Percentiles rank a stretch among this genome's conserved stretches.
Evolutionary conservation across 805 yeast species (phyloP).

Genomic region (Candida hungchunana): DNA sequence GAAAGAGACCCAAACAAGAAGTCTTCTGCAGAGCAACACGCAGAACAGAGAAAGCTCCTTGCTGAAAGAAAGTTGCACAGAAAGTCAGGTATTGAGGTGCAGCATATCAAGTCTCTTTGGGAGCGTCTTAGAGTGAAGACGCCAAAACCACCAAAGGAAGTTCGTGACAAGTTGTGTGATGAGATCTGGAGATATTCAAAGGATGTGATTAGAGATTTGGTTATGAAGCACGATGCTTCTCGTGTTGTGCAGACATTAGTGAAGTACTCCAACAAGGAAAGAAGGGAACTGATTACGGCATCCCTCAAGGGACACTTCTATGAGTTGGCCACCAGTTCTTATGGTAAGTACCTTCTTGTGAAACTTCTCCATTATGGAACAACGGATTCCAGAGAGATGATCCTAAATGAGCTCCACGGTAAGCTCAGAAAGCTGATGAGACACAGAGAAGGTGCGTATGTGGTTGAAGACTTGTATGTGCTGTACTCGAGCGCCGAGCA

Average conservation of each 20-base stretch:
- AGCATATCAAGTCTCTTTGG: constrained; percentile 83
- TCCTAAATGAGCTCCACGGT: constrained; percentile 86
- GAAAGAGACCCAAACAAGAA: constrained; percentile 32
- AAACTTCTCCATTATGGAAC: constrained; percentile 91
- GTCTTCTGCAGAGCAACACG: constrained; percentile 64
- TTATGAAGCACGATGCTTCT: constrained; percentile 93
- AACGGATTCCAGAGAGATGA: constrained; percentile 67
- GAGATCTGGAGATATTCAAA: constrained; percentile 83
- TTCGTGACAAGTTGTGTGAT: constrained; percentile 71
- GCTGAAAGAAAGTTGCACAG: constrained; percentile 84
- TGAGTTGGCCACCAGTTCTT: constrained; percentile 82
- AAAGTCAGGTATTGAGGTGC: constrained; percentile 83
- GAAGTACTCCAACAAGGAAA: constrained; percentile 75
- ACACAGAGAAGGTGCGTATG: constrained; percentile 97
- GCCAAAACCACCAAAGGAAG: constrained; percentile 73
- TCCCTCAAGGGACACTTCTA: constrained; percentile 74
- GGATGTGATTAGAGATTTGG: constrained; percentile 76
- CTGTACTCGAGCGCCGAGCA: constrained; percentile 82
- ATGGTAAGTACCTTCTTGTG: constrained; percentile 87
- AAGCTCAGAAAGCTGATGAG: constrained; percentile 87
- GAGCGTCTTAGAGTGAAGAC: constrained; percentile 82
- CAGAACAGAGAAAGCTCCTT: constrained; percentile 73
- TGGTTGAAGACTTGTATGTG: constrained; percentile 87
- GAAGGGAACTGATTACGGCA: constrained; percentile 64
- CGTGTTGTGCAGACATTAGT: constrained; percentile 92